Evolutionary conservation across 2,329 filamentous ascomycete species (phyloP), one percentile per base, ranked within the genome.

Genomic region (Acrodontium crateriforme): DNA sequence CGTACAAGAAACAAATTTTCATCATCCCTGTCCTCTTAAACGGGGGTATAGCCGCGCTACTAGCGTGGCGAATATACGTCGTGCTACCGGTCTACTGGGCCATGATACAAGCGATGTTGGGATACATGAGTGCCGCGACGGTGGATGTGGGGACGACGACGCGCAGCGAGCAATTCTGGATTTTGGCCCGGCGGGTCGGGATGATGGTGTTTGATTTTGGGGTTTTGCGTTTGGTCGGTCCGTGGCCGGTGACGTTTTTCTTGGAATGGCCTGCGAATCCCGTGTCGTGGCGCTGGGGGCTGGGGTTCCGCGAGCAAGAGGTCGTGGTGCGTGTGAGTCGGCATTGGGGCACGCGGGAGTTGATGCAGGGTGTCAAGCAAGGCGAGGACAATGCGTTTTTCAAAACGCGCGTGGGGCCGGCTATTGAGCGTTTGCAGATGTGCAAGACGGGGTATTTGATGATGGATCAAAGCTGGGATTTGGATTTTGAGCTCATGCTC

Each of bases 391-490:
- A 59, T 29, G 53, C 59, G 5, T 64, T 73, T 29, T 67, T 82
- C 42, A 63, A 74, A 40, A 62, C 63, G 9, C 65, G 71, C 33
- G 56, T 92, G 24, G 54, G 74, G 36, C 66, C 71, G 2, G 85
- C 82, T 2, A 77, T 85, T 3, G 67, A 75, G 10, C 68, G 73
- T 13, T 57, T 71, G 44, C 63, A 74, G 28, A 61, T 87, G 44
- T 62, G 67, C 42, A 93, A 91, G 66, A 93, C 84, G 16, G 84
- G 83, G 12, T 92, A 91, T 49, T 57, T 91, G 38, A 74, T 89
- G 41, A 79, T 92, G 64, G 80, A 85, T 49, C 70, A 67, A 36
- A 69, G 83, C 36, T 95, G 83, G 77, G 80, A 92, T 52, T 60
- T 94, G 35, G 84, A 93, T 51, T 94, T 85, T 67, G 65, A 65